A percentile compares a stretch with the other conserved stretches of the same genome.
These are phyloP conservation scores for Somion occarium DNA, from an alignment of 1,284 basidiomycete species.

Conservation along the genomic window DNA sequence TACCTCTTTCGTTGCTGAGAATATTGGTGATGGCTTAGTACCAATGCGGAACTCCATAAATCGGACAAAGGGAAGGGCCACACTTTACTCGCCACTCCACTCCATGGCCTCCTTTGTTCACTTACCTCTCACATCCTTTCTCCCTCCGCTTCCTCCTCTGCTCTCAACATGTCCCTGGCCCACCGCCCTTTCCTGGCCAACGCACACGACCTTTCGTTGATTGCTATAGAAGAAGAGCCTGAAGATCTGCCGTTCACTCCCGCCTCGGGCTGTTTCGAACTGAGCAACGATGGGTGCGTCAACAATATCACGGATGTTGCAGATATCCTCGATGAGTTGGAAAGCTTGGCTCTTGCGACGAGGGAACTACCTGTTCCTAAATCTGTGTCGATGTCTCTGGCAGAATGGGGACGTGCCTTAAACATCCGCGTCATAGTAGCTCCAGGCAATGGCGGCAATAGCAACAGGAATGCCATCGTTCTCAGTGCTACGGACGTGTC, in stretches of 20 bases:
- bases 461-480: not conserved
- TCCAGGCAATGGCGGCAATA: not conserved
- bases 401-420: not conserved
- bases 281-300: not conserved
- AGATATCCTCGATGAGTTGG: conserved; percentile 1
- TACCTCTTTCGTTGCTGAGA: too few species aligned
- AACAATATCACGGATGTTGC: not conserved
- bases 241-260: not conserved
- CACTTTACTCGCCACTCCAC: too few species aligned
- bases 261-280: not conserved
- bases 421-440: not conserved
- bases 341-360: not conserved
- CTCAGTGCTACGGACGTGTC: not conserved
- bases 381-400: not conserved
- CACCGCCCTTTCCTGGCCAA: not conserved
- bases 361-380: not conserved
- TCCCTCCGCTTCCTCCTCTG: not conserved
- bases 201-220: not conserved
- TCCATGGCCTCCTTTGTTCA: too few species aligned
- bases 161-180: not conserved
- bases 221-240: not conserved
- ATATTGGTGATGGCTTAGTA: too few species aligned
- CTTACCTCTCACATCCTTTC: not conserved
- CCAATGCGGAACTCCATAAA: too few species aligned
- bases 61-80: too few species aligned